Percentiles rank a stretch among this genome's conserved stretches.
Conservation (phyloP, 371 early-diverging fungal species). For the Syncephalastrum sp. region DNA sequence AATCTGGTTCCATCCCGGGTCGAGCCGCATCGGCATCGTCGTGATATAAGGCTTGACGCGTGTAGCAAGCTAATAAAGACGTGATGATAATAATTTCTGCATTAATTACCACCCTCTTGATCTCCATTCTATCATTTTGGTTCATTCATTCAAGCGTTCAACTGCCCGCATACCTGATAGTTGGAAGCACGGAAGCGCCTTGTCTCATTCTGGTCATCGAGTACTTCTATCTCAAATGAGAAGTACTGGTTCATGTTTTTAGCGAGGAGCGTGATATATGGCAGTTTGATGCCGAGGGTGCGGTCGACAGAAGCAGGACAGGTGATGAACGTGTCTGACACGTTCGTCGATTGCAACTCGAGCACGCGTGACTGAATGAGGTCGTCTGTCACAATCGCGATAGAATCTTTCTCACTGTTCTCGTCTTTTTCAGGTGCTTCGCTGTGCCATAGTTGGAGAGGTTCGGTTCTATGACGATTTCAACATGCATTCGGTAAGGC, state of each 20-base stretch:
- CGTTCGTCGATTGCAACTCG: constrained; percentile 77
- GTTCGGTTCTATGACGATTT: constrained; percentile 62
- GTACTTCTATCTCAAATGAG: constrained; percentile 86
- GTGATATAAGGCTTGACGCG: constrained; percentile 86
- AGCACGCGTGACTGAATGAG: constrained; percentile 81
- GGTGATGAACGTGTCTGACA: constrained; percentile 84
- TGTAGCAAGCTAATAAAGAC: constrained; percentile 59
- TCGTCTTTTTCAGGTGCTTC: constrained; percentile 40
- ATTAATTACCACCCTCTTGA: background rate
- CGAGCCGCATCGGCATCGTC: constrained; percentile 93
- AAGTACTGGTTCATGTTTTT: constrained; percentile 89
- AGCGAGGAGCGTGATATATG: constrained; percentile 81
- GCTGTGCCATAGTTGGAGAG: constrained; percentile 84
- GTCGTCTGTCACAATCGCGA: constrained; percentile 79
- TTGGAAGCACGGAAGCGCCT: constrained; percentile 89
- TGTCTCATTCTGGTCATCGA: constrained; percentile 80
- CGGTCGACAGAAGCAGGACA: constrained; percentile 74
- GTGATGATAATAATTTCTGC: background rate
- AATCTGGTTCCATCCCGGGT: constrained; percentile 96
- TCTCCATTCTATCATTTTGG: too few species aligned
- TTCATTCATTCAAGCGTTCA: too few species aligned
- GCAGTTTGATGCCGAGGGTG: constrained; percentile 92
- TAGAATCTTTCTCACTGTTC: constrained; percentile 20
- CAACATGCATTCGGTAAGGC: background rate
- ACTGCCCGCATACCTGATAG: constrained; percentile 65